These are phyloP conservation scores for Leccinum subfulvum DNA, from an alignment of 1,284 basidiomycete species.

Conservation along the genomic window DNA sequence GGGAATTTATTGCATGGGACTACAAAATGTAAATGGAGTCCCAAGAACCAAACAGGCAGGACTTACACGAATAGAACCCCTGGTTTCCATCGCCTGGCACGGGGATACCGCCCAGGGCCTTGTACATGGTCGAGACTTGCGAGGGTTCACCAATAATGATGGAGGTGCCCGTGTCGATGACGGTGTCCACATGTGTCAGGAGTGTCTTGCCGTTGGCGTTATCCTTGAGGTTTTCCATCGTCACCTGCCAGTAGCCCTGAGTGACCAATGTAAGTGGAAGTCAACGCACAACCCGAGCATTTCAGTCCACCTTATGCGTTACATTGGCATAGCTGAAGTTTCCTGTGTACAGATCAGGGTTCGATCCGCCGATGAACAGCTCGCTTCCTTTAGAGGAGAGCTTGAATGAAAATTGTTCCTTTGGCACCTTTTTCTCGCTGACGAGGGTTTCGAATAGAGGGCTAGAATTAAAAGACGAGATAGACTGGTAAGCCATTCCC, in stretches of 20 bases:
- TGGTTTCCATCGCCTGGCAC: not conserved
- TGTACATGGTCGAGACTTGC: constrained; percentile 7
- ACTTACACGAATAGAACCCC: constrained; percentile 15
- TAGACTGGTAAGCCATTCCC: constrained; percentile 32
- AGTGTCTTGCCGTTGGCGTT: constrained; percentile 16
- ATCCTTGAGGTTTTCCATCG: constrained; percentile 33
- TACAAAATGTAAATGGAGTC: constrained; percentile 2
- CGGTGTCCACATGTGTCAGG: constrained; percentile 26
- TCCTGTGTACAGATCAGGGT: constrained; percentile 17
- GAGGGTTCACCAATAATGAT: constrained; percentile 38
- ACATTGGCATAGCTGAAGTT: constrained; percentile 25
- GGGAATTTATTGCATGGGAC: constrained; percentile 20
- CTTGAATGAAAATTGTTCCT: constrained; percentile 39
- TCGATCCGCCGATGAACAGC: constrained; percentile 40
- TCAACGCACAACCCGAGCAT: not conserved
- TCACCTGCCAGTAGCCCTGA: constrained; percentile 45
- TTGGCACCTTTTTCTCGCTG: constrained; percentile 17
- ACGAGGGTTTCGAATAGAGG: constrained; percentile 29
- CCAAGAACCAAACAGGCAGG: not conserved
- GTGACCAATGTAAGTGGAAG: not conserved
- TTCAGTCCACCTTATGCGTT: constrained; percentile 26
- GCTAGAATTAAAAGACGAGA: constrained; percentile 19
- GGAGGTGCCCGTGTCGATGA: constrained; percentile 51
- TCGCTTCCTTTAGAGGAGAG: constrained; percentile 29
- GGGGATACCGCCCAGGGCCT: constrained; percentile 7